Base-by-base conservation (phyloP, 495 filamentous ascomycete genomes). In the Neurospora sp. region DNA sequence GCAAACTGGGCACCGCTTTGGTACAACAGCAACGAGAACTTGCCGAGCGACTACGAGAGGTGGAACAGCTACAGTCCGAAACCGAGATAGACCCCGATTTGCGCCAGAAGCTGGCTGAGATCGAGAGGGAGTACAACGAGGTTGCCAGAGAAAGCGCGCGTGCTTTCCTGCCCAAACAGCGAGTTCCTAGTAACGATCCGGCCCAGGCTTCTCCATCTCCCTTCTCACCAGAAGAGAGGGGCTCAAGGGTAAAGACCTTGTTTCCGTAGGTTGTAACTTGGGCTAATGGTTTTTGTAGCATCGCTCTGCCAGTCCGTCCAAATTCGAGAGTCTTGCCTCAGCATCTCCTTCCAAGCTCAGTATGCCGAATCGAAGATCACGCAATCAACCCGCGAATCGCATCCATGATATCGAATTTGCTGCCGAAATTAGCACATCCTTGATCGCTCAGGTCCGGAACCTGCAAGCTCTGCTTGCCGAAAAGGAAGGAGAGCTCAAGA, bases 341-440 rank as follows among this genome's bases (percentile, higher is more conserved):
- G 90, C 89, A 71, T 97, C 95, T 35, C 96, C 96, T 4, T 93
- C 92, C 70, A 98, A 98, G 82, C 87, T 97, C 73, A 92, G 87
- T 78, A 92, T 94, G 4, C 94, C 94, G 2, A 88, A 85, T 75
- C 89, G 95, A 71, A 96, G 93, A 78, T 88, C 95, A 75, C 90
- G 96, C 69, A 98, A 98, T 77, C 96, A 98, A 80, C 92, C 93
- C 2, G 88, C 91, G 7, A 93, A 87, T 77, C 90, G 93, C 23
- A 90, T 94, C 14, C 91, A 97, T 80, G 95, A 99, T 78, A 96
- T 98, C 78, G 93, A 97, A 78, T 97, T 99, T 75, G 95, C 94
- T 4, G 93, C 96, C 14, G 95, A 98, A 75, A 96, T 99, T 71
- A 96, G 92, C 77, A 96, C 92, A 18, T 96, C 93, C 1, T 84